Evolutionary conservation across 345 rosid species (phyloP), one percentile per base, ranked within the genome.

Genomic region (Acer negundo): DNA sequence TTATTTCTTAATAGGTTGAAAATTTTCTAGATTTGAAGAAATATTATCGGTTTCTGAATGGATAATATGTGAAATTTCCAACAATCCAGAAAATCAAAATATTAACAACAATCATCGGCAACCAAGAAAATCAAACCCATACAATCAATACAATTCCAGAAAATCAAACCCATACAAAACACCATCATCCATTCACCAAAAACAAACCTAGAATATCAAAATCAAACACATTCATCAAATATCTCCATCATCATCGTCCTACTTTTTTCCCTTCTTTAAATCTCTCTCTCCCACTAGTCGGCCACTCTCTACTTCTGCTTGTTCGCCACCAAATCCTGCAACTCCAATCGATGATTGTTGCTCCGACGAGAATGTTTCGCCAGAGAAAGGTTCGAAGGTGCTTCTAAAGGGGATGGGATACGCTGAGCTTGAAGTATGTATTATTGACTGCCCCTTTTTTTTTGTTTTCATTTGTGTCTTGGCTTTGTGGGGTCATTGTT

Each of bases 401-500:
- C 77, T 90, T 62, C 89, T 93, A 70, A 93, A 93, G 84, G 97
- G 88, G 67, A 91, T 93, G 99, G 82, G 76, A 44, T 95, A 89
- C 67, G 3, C 81, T 59, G 85, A 92, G 17, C 89, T 95, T 61
- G 88, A 95, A 83, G 98, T 90, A 79, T 53, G 89, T 73, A 15
- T 62, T 70, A 51, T 40, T 53, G n/a, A 10, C 35, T 24, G 19
- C 26, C 65, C 13, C 28, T n/a, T 2, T 11, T 31, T 17, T 6
- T 80, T 67, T 20, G 5, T 26, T 26, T 26, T 7, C 3, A 11
- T 10, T 40, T 23, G 61, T 20, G 31, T 26, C 28, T 26, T 26
- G 28, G 2, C 28, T 26, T 26, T 26, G 28, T 26, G 28, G 28
- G 28, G n/a, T n/a, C 4, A 0, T 56, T 61, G 15, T 61, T 17